Conservation (phyloP, 225 moss, liverwort and hornwort species). For the Sphagnum contortum region DNA sequence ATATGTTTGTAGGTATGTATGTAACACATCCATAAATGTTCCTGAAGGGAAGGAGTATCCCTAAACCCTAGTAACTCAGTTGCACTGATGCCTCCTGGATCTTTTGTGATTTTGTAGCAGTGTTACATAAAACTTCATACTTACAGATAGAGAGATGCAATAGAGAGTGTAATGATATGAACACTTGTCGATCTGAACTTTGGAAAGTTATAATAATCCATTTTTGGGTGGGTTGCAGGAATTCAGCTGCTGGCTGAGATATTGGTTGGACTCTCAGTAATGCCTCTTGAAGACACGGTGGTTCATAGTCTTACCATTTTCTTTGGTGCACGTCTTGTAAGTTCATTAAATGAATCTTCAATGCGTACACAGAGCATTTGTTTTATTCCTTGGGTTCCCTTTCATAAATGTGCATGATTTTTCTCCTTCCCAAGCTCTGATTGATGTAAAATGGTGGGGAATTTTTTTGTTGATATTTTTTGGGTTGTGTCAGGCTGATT, state of each 20-base stretch:
- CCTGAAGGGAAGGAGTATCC: not conserved
- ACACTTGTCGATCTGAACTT: not conserved
- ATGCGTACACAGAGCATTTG: not conserved
- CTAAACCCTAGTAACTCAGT: no score
- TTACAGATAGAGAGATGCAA: not conserved
- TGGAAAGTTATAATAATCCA: not conserved
- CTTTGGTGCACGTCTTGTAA: conserved; percentile 62
- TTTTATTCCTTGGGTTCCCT: no score
- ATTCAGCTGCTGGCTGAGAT: conserved; percentile 61
- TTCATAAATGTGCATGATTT: not conserved
- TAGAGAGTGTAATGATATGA: not conserved
- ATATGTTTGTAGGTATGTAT: not conserved
- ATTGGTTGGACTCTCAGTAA: conserved; percentile 33
- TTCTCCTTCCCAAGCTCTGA: not conserved
- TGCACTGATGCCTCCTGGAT: no score
- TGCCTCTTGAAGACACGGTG: conserved; percentile 34
- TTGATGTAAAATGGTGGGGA: not conserved
- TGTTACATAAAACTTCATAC: not conserved
- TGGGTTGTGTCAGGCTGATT: conserved; percentile 45
- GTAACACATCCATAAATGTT: not conserved
- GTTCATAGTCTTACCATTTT: conserved; percentile 56
- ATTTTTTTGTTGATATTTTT: not conserved
- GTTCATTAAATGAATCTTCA: conserved; percentile 8
- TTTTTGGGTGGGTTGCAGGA: conserved; percentile 27
- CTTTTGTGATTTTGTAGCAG: not conserved